A percentile compares a stretch with the other conserved stretches of the same genome.
Conservation (phyloP, 164 flowering plant genomes). For the Aristolochia contorta region DNA sequence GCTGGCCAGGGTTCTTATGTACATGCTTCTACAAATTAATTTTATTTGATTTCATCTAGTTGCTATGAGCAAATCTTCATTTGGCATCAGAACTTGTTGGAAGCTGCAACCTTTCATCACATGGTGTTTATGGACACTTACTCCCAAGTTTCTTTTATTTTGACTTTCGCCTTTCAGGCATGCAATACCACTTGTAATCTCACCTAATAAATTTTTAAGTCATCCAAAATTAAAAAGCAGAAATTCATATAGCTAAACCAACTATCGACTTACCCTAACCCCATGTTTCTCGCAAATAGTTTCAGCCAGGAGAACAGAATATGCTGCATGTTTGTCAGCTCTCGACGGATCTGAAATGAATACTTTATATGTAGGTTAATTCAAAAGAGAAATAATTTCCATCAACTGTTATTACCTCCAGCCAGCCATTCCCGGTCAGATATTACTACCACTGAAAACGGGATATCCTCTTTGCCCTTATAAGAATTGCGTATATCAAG, state of each 20-base stretch:
- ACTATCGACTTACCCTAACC: conserved; percentile 46
- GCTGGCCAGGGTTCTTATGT: too few relatives aligned
- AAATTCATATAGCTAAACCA: not conserved
- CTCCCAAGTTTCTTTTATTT: too few relatives aligned
- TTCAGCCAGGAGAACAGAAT: conserved; percentile 89
- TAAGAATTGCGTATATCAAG: conserved; percentile 33
- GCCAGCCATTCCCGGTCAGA: conserved; percentile 76
- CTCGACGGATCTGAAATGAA: conserved; percentile 59
- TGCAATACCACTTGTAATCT: too few relatives aligned
- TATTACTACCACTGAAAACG: conserved; percentile 68
- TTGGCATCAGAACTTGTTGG: too few relatives aligned
- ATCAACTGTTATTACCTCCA: conserved; percentile 48
- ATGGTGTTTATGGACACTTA: too few relatives aligned
- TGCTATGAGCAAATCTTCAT: too few relatives aligned
- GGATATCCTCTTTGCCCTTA: conserved; percentile 43
- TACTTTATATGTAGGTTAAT: not conserved
- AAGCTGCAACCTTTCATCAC: too few relatives aligned
- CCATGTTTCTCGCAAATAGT: conserved; percentile 66
- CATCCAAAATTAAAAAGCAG: not conserved
- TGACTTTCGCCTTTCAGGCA: too few relatives aligned
- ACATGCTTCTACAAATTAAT: too few relatives aligned
- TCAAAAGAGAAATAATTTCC: not conserved
- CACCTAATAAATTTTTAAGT: too few relatives aligned
- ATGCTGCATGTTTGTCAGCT: conserved; percentile 87
- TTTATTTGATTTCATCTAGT: too few relatives aligned